Evolutionary conservation across 75 land plant species (phyloP), one percentile per base, ranked within the genome.

Genomic region (Selaginella tamariscina): DNA sequence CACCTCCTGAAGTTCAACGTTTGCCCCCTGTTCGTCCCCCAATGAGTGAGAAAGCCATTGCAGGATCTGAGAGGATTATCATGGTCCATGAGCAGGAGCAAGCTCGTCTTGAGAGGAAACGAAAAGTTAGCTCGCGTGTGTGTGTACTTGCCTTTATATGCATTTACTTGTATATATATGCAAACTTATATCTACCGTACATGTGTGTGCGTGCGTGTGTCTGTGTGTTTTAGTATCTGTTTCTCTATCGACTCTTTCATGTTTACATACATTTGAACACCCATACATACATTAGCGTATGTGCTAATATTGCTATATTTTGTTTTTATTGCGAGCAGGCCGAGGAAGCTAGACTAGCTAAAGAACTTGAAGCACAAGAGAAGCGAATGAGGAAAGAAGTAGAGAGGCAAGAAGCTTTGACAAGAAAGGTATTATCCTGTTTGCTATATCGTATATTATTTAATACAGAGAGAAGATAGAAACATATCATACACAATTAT

Each of bases 361-460:
- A 77, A 68, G 91, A 90, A 56, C 79, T 72, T 64, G 96, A 94
- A 80, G 83, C 82, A 1, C 82, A 90, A 67, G 91, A 82, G 70
- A 85, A 77, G 54, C 64, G 83, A 27, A 80, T 83, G 1, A 71
- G 82, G 56, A 87, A 78, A 68, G 96, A 94, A 73, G 72, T 82
- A 29, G 96, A 94, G 70, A 83, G 75, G 69, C 91, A 85, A 62
- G 96, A 94, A 70, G 71, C 71, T 64, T 39, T 81, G 73, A 76
- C 91, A 71, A 69, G 82, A 55, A 94, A 94, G 96, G 98, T 94
- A 33, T 32, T n/a, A 2, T 67, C 29, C 2, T 67, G n/a, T 20
- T 39, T 67, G 56, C n/a, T 2, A 23, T 21, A 13, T 32, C 20
- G 32, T 32, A n/a, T 31, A 32, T 33, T 28, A n/a, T 21, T 67